A percentile compares a stretch with the other conserved stretches of the same genome.
These are phyloP conservation scores for Fusarium citri DNA, from an alignment of 2,329 filamentous ascomycete genomes.

Conservation along the genomic window DNA sequence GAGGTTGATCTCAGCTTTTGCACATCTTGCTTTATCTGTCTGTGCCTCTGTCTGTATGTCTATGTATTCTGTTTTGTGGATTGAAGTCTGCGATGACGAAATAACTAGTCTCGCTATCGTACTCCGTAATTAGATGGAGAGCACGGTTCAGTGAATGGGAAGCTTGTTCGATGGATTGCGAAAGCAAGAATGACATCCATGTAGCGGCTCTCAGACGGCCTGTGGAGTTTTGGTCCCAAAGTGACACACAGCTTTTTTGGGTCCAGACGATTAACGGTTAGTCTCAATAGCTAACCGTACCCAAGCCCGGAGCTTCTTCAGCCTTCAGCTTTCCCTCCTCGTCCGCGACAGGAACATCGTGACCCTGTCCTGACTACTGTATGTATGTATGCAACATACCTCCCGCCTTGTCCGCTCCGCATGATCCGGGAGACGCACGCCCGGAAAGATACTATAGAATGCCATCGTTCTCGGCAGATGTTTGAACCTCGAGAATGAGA, in stretches of 20 bases:
- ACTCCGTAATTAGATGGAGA: constrained; percentile 7
- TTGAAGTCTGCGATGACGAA: not conserved
- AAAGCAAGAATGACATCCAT: constrained; percentile 3
- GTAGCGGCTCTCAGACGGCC: not conserved
- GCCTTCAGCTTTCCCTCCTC: constrained; percentile 25
- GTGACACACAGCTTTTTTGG: constrained; percentile 11
- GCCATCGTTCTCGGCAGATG: not conserved
- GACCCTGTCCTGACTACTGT: constrained; percentile 8
- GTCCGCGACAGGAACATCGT: constrained; percentile 3
- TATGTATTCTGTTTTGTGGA: not conserved
- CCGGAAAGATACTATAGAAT: not conserved
- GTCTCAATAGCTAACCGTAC: not conserved
- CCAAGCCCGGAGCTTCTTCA: not conserved
- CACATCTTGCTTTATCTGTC: not conserved
- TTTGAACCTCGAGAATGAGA: not conserved
- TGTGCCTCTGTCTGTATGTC: not conserved
- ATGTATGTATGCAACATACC: not conserved
- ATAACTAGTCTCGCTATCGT: not conserved
- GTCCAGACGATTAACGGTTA: constrained; percentile 1
- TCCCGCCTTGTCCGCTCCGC: constrained; percentile 32
- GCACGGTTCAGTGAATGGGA: constrained; percentile 23
- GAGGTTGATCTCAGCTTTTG: constrained; percentile 1
- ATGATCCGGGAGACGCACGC: constrained; percentile 24
- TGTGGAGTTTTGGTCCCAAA: constrained; percentile 13
- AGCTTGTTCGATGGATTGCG: constrained; percentile 7